Conservation (phyloP, 371 early-diverging fungal species). For the Dichotomocladium elegans region DNA sequence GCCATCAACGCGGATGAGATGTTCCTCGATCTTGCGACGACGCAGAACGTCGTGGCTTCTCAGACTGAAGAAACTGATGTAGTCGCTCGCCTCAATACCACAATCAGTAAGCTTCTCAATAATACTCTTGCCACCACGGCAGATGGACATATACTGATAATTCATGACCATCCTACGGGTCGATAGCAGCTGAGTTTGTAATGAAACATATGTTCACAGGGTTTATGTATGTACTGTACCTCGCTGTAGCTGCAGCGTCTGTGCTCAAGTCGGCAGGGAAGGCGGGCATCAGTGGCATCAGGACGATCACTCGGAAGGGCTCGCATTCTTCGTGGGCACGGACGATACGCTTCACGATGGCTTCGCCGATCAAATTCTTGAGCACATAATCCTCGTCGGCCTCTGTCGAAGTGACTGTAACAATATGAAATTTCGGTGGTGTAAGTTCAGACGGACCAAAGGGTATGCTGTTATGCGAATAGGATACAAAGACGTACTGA, state of each 20-base stretch:
- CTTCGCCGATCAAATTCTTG: slow-evolving; percentile 74
- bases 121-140: slow-evolving; percentile 66
- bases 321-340: slow-evolving; percentile 63
- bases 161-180: slow-evolving; percentile 61
- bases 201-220: not conserved
- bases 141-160: slow-evolving; percentile 73
- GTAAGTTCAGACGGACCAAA: not conserved
- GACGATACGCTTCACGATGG: slow-evolving; percentile 76
- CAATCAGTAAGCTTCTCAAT: slow-evolving; percentile 41
- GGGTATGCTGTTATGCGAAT: not conserved
- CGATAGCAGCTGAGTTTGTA: not conserved
- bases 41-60: slow-evolving; percentile 63
- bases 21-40: slow-evolving; percentile 30
- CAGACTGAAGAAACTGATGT: slow-evolving; percentile 70
- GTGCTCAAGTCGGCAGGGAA: slow-evolving; percentile 81
- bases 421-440: not conserved
- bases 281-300: slow-evolving; percentile 91
- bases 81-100: slow-evolving; percentile 56
- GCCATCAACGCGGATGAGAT: slow-evolving; percentile 31
- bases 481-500: slow-evolving; percentile 53
- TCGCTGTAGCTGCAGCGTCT: slow-evolving; percentile 70
- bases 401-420: slow-evolving; percentile 60
- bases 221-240: not conserved
- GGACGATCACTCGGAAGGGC: slow-evolving; percentile 79
- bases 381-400: slow-evolving; percentile 46